phyloP scores from a whole-genome alignment of 352 stramenopile species.

The Peronosclerospora sorghi region DNA sequence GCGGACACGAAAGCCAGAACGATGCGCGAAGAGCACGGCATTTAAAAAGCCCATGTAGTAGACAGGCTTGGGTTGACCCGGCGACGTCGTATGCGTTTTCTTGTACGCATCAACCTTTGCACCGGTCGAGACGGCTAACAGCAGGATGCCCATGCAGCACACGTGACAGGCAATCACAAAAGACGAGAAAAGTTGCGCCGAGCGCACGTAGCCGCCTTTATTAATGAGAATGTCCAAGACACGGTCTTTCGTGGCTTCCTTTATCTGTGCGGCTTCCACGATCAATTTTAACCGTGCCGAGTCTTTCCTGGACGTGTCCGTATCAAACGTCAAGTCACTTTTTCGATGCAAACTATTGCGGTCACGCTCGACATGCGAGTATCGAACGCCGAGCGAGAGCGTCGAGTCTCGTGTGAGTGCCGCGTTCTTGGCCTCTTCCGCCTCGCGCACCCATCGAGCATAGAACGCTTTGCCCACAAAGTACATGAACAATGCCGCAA shows the following conservation, averaged over 20 bases:
- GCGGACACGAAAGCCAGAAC: constrained; percentile 64
- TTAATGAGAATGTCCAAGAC: constrained; percentile 51
- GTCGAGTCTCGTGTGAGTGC: constrained; percentile 31
- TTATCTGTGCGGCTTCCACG: constrained; percentile 32
- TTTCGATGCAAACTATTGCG: no score
- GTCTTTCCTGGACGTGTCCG: constrained; percentile 3
- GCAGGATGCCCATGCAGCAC: constrained; percentile 55
- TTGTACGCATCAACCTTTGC: constrained; percentile 19
- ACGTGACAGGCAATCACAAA: constrained; percentile 62
- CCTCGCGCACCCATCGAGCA: constrained; percentile 52
- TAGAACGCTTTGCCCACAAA: constrained; percentile 66
- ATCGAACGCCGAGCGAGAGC: constrained; percentile 19
- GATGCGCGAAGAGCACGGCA: constrained; percentile 63
- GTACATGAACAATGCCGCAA: constrained; percentile 65
- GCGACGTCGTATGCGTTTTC: constrained; percentile 6
- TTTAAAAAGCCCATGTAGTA: constrained; percentile 83
- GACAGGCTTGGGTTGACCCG: constrained; percentile 52
- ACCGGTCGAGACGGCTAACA: constrained; percentile 49
- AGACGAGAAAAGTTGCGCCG: constrained; percentile 63
- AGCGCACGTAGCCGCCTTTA: constrained; percentile 73
- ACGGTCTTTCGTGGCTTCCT: constrained; percentile 36
- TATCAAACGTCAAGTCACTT: constrained; percentile 6
- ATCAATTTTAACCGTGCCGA: constrained; percentile 32
- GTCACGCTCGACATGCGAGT: neutral
- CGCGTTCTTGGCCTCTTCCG: constrained; percentile 48